Base-by-base conservation (phyloP, 1,284 basidiomycete species). In the Tilletia walkeri region DNA sequence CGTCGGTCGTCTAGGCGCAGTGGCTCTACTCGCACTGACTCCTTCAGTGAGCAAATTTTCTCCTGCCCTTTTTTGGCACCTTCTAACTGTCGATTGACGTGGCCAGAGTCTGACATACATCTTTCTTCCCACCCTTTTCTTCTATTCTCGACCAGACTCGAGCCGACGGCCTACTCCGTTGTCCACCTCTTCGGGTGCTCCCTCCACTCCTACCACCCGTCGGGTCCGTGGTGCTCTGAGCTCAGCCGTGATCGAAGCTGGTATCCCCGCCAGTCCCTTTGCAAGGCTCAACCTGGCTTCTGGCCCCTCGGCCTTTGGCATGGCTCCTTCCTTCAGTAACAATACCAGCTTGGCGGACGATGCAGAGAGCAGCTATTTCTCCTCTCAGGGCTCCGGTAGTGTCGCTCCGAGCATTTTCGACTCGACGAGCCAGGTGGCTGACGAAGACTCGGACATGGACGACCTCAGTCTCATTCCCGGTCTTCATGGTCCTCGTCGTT, bases 381-480 rank as follows among this genome's bases (percentile, higher is more conserved):
- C 75, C 7, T 78, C 75, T 2, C 77, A 80, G 54, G 74, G 70
- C 4, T 77, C 77, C 2, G 41, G 67, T 3, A 68, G 48, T 38
- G 68, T 72, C 9, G 66, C 75, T 0, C 67, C 73, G 38, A 73
- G 74, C 68, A 53, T 53, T 24, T 53, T 53, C n/a, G 50, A 53
- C 16, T 9, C 50, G 10, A 24, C 50, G 18, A 53, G 50, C 50
- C 50, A 53, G 50, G 16, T 53, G 16, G 50, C 50, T 24, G 50
- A 53, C 7, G 50, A 53, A 24, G 50, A 53, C 16, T 53, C 20
- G 12, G 50, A 53, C 18, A 53, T 53, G 50, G 50, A 53, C 50
- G 50, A 53, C n/a, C 50, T 53, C 50, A 53, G 50, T 24, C 7
- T 53, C 50, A 53, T 53, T 18, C 16, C 20, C 18, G 50, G 50